Percentiles rank a stretch among this genome's conserved stretches.
phyloP scores from a whole-genome alignment of 1,284 basidiomycete genomes.

The Cystobasidium pallidum region DNA sequence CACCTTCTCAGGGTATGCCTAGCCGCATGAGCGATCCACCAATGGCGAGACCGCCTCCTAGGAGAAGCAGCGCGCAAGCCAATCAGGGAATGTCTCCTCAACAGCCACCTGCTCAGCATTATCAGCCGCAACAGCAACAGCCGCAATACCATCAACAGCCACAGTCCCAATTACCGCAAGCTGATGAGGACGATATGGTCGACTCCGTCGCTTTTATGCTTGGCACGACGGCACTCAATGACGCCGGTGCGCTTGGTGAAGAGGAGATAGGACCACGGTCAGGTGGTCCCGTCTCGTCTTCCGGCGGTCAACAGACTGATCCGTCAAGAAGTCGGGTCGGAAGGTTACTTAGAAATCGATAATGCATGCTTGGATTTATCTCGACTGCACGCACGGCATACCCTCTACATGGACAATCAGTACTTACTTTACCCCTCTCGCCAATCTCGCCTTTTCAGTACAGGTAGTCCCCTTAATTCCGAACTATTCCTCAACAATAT shows the following conservation, averaged over 20 bases:
- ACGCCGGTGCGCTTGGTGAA: slow-evolving; percentile 11
- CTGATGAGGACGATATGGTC: slow-evolving; percentile 37
- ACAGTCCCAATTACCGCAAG: neutral
- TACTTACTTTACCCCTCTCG: neutral
- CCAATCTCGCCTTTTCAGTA: too few relatives aligned
- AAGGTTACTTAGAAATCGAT: slow-evolving; percentile 15
- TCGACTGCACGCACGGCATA: neutral
- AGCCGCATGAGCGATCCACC: slow-evolving; percentile 21
- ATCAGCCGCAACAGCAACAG: neutral
- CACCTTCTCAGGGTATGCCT: slow-evolving; percentile 3
- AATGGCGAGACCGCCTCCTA: slow-evolving; percentile 14
- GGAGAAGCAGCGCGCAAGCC: slow-evolving; percentile 16
- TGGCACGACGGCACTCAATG: slow-evolving; percentile 39
- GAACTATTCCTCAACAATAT: too few relatives aligned
- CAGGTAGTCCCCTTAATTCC: too few relatives aligned
- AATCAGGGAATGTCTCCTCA: neutral
- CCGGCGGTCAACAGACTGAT: neutral
- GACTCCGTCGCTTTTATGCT: slow-evolving; percentile 44
- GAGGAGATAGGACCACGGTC: slow-evolving; percentile 16
- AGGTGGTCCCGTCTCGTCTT: neutral
- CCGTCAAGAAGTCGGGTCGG: slow-evolving; percentile 12
- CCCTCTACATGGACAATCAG: neutral
- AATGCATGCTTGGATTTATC: neutral
- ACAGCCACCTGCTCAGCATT: neutral
- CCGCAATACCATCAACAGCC: slow-evolving; percentile 9